Percentiles rank a stretch among this genome's conserved stretches.
phyloP scores from a whole-genome alignment of 2,329 filamentous ascomycete genomes.

The Dothidotthia symphoricarpi region DNA sequence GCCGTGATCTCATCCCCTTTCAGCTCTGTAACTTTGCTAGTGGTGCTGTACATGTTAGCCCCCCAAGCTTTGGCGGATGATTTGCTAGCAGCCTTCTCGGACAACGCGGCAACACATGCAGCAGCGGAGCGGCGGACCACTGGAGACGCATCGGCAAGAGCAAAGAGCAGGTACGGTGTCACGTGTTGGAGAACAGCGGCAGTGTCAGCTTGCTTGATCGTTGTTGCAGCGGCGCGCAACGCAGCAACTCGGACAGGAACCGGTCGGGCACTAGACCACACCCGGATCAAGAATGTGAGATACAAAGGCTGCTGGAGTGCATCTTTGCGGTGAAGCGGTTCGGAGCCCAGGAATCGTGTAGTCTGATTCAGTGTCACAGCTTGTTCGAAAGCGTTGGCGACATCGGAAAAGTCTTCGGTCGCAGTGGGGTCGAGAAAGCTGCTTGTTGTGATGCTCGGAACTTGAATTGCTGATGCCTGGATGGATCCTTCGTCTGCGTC shows the following conservation, averaged over 20 bases:
- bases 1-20: slow-evolving; percentile 58
- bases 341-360: slow-evolving; percentile 52
- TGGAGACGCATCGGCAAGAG: slow-evolving; percentile 72
- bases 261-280: slow-evolving; percentile 72
- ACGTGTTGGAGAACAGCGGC: slow-evolving; percentile 71
- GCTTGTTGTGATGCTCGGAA: slow-evolving; percentile 26
- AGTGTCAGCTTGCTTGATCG: slow-evolving; percentile 34
- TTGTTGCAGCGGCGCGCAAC: slow-evolving; percentile 54
- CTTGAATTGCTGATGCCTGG: slow-evolving; percentile 13
- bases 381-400: slow-evolving; percentile 28
- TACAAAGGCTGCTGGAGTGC: slow-evolving; percentile 65
- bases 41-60: slow-evolving; percentile 57
- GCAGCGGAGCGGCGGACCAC: slow-evolving; percentile 74
- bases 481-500: slow-evolving; percentile 49
- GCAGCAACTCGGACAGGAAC: slow-evolving; percentile 67
- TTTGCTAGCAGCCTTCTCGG: slow-evolving; percentile 14
- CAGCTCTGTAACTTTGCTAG: slow-evolving; percentile 53
- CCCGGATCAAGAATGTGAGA: slow-evolving; percentile 70
- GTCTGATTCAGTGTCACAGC: slow-evolving; percentile 24
- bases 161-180: slow-evolving; percentile 75
- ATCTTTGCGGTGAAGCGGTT: slow-evolving; percentile 55
- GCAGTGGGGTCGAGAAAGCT: slow-evolving; percentile 28
- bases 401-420: slow-evolving; percentile 30
- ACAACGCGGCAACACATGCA: slow-evolving; percentile 53
- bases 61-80: slow-evolving; percentile 23